These are phyloP conservation scores for Fusarium sp. DNA, from an alignment of 2,329 filamentous ascomycete genomes.

Conservation along the genomic window DNA sequence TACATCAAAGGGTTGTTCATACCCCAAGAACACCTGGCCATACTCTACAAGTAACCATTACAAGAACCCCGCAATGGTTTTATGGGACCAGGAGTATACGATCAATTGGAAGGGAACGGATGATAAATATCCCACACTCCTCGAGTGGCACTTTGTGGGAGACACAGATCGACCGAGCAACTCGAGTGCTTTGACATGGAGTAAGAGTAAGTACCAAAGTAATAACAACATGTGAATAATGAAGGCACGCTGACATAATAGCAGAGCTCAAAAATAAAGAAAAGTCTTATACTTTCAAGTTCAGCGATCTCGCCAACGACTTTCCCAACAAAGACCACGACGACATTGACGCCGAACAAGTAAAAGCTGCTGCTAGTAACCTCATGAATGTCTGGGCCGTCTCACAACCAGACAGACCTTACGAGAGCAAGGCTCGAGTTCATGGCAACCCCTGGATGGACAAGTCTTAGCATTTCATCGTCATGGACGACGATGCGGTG, in stretches of 20 bases:
- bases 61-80: slow-evolving; percentile 28
- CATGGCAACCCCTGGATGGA: slow-evolving; percentile 25
- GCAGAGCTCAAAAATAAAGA: slow-evolving; percentile 27
- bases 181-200: slow-evolving; percentile 29
- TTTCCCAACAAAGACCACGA: slow-evolving; percentile 25
- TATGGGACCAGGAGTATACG: slow-evolving; percentile 33
- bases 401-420: slow-evolving; percentile 25
- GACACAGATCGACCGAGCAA: slow-evolving; percentile 20
- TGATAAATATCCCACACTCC: slow-evolving; percentile 21
- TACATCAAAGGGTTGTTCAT: slow-evolving; percentile 16
- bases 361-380: slow-evolving; percentile 26
- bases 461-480: slow-evolving; percentile 32
- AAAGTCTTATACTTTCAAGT: slow-evolving; percentile 32
- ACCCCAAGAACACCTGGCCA: slow-evolving; percentile 21
- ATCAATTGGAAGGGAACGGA: slow-evolving; percentile 35
- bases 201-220: background rate
- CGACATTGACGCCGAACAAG: slow-evolving; percentile 28
- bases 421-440: slow-evolving; percentile 14
- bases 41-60: slow-evolving; percentile 6
- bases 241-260: background rate
- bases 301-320: slow-evolving; percentile 30
- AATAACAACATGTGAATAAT: background rate
- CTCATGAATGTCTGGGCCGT: slow-evolving; percentile 24
- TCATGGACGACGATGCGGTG: slow-evolving; percentile 23
- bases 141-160: slow-evolving; percentile 33